These are phyloP conservation scores for Citrus maxima DNA, from an alignment of 345 rosid genomes.

Conservation along the genomic window DNA sequence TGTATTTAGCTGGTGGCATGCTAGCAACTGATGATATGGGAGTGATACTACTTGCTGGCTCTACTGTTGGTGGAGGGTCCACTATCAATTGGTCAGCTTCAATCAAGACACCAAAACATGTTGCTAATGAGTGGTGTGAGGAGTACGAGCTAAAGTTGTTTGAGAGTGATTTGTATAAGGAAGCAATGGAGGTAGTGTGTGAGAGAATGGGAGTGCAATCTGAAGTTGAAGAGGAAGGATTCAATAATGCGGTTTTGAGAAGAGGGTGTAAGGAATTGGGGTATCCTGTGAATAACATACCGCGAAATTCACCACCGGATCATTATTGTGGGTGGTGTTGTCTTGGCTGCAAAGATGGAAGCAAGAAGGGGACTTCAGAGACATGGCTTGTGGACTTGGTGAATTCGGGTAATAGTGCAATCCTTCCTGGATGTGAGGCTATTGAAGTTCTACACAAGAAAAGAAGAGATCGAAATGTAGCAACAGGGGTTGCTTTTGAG, in stretches of 20 bases:
- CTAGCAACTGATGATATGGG: constrained; percentile 58
- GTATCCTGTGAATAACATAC: constrained; percentile 48
- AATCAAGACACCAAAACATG: constrained; percentile 66
- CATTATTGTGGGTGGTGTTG: constrained; percentile 88
- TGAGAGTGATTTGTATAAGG: constrained; percentile 48
- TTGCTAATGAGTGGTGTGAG: constrained; percentile 62
- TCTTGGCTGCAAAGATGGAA: constrained; percentile 83
- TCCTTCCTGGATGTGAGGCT: constrained; percentile 69
- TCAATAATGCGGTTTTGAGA: constrained; percentile 63
- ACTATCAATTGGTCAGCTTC: constrained; percentile 89
- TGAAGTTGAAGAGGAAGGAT: constrained; percentile 55
- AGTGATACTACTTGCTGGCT: constrained; percentile 59
- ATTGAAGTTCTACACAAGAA: constrained; percentile 41
- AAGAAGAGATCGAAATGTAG: constrained; percentile 30
- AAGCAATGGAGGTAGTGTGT: constrained; percentile 69
- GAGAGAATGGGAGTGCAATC: constrained; percentile 77
- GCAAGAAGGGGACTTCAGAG: constrained; percentile 63
- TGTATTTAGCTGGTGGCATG: constrained; percentile 62
- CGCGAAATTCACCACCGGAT: constrained; percentile 59
- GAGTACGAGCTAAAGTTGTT: constrained; percentile 45
- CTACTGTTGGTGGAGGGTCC: constrained; percentile 88
- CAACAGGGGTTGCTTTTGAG: constrained; percentile 57
- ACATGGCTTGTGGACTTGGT: constrained; percentile 90
- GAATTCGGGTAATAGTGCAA: constrained; percentile 60
- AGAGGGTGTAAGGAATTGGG: constrained; percentile 78